A percentile compares a stretch with the other conserved stretches of the same genome.
Conservation (phyloP, 108 stramenopile species). For the Pseudonitzschia delicatissima region DNA sequence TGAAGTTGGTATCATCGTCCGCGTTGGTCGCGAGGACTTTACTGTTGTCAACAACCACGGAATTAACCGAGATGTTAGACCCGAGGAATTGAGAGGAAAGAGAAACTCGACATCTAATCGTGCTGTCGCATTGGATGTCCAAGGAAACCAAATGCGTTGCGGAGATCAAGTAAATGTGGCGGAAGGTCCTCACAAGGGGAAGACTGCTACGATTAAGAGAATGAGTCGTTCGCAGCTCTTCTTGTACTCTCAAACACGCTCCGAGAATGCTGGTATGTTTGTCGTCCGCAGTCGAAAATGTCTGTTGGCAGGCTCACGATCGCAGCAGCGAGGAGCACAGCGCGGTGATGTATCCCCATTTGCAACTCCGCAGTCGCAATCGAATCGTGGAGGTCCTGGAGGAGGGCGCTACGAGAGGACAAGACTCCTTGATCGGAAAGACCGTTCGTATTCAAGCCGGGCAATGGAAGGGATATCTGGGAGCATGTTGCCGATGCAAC, state of each 20-base stretch:
- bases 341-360: slow-evolving; percentile 64
- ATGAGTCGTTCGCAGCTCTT: slow-evolving; percentile 88
- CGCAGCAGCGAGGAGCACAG: slow-evolving; percentile 48
- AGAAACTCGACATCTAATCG: slow-evolving; percentile 75
- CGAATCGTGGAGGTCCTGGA: slow-evolving; percentile 43
- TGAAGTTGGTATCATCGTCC: slow-evolving; percentile 90
- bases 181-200: slow-evolving; percentile 88
- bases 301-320: slow-evolving; percentile 67
- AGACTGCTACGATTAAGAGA: slow-evolving; percentile 87
- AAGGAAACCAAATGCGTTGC: slow-evolving; percentile 80
- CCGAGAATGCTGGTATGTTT: slow-evolving; percentile 88
- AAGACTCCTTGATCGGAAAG: slow-evolving; percentile 83
- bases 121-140: slow-evolving; percentile 86
- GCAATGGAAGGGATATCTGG: slow-evolving; percentile 91
- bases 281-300: slow-evolving; percentile 86
- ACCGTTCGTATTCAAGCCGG: slow-evolving; percentile 90
- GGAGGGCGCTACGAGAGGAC: slow-evolving; percentile 52
- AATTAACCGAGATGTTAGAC: slow-evolving; percentile 76
- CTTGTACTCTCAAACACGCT: slow-evolving; percentile 83
- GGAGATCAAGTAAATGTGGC: slow-evolving; percentile 86
- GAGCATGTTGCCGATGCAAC: slow-evolving; percentile 84
- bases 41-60: slow-evolving; percentile 90
- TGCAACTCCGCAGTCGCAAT: slow-evolving; percentile 73
- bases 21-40: slow-evolving; percentile 90
- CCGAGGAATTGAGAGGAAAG: slow-evolving; percentile 89